Base-by-base conservation (phyloP, 805 yeast genomes). In the Ogataea minuta region DNA sequence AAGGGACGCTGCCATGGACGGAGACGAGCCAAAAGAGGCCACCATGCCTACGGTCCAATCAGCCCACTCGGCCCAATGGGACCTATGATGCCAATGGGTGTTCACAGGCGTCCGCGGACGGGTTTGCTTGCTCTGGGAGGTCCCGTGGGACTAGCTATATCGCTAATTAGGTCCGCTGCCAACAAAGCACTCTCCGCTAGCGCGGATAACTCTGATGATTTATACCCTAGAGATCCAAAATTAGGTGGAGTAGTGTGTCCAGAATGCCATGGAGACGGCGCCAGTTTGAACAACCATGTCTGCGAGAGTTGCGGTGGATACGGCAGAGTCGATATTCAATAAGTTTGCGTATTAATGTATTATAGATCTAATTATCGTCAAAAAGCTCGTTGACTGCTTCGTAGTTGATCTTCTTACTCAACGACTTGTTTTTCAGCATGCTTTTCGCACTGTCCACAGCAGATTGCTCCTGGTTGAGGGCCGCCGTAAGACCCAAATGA, bases 351-450 rank as follows among this genome's bases (percentile, higher is more conserved):
- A 2, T 17, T 16, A 25, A 25, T 25, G 9, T 25, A 34, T n/a
- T n/a, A 23, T 25, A 9, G 17, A 14, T 28, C 34, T 43, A 45
- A 23, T 38, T 46, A 44, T 59, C 63, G 27, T 57, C 60, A 31
- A 64, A 72, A 48, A 75, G 59, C 44, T 72, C 77, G 46, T 80
- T 81, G 38, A 91, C 76, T 4, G 91, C 89, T 33, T 75, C 80
- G 60, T 93, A 93, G 62, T 93, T 93, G 61, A 93, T 84, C 69
- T 93, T 93, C 64, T 82, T 84, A 19, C 96, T 86, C 49, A 83
- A 80, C 6, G 84, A 71, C 54, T 86, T 81, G 62, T 81, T 84
- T 48, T 77, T 76, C 27, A 91, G 59, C 84, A 88, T 79, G 40
- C 71, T 77, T 56, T 77, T 83, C 3, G 93, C 93, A 55, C 84